These are phyloP conservation scores for Phytopythium litorale DNA, from an alignment of 352 stramenopile species.

Conservation along the genomic window DNA sequence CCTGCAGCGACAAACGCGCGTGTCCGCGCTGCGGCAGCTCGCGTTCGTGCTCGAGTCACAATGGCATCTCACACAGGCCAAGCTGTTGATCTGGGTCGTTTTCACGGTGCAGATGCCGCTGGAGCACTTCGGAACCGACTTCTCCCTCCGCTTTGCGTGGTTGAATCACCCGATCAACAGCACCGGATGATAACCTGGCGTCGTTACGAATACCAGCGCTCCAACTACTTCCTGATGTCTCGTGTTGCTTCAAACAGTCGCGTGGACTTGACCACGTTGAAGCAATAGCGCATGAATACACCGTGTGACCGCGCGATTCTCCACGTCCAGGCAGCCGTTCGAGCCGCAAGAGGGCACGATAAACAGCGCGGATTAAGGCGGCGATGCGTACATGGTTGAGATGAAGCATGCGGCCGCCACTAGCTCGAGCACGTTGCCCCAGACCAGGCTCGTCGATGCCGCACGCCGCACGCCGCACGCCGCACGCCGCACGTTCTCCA, in stretches of 20 bases:
- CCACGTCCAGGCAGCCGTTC: not conserved
- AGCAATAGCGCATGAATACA: too few relatives aligned
- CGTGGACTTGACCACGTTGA: too few relatives aligned
- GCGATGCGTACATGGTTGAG: constrained; percentile 41
- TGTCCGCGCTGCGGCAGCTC: constrained; percentile 13
- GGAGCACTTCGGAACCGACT: constrained; percentile 22
- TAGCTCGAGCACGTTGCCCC: constrained; percentile 78
- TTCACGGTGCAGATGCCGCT: constrained; percentile 19
- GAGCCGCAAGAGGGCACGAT: not conserved
- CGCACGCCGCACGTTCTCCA: too few relatives aligned
- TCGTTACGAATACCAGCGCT: too few relatives aligned
- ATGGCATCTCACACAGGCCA: constrained; percentile 16
- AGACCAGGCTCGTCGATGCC: constrained; percentile 70
- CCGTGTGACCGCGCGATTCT: not conserved
- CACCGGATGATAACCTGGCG: too few relatives aligned
- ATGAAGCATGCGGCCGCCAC: constrained; percentile 46
- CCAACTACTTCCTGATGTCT: too few relatives aligned
- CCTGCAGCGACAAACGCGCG: constrained; percentile 13
- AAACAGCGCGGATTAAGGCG: not conserved
- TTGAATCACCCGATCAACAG: not conserved
- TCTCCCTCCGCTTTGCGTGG: constrained; percentile 25
- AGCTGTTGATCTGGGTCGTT: constrained; percentile 21
- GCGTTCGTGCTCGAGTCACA: constrained; percentile 21
- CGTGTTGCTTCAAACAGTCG: too few relatives aligned
- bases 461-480: constrained; percentile 37